Percentiles rank a stretch among this genome's conserved stretches.
These are phyloP conservation scores for Lophium mytilinum DNA, from an alignment of 495 filamentous ascomycete species.

Conservation along the genomic window DNA sequence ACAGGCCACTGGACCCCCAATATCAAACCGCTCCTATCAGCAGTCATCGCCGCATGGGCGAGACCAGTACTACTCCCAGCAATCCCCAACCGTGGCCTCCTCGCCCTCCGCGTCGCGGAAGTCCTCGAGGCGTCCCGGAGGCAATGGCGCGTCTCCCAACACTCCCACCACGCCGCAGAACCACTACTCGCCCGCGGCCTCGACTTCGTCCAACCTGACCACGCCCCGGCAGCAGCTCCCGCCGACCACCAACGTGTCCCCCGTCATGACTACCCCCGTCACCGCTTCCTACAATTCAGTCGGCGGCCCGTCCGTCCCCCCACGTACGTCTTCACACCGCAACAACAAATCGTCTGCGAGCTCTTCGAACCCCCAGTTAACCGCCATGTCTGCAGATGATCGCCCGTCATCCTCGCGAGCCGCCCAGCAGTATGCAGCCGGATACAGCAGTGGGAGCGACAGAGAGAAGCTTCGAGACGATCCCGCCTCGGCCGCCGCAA, in stretches of 20 bases:
- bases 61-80: constrained; percentile 36
- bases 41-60: constrained; percentile 16
- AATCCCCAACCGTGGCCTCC: constrained; percentile 31
- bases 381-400: background rate
- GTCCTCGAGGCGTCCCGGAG: constrained; percentile 45
- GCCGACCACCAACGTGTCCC: constrained; percentile 34
- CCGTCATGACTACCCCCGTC: constrained; percentile 37
- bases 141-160: constrained; percentile 42
- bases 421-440: background rate
- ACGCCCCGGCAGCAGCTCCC: constrained; percentile 37
- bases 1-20: constrained; percentile 28
- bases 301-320: constrained; percentile 41
- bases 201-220: constrained; percentile 35
- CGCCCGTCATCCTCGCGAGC: background rate
- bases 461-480: constrained; percentile 37
- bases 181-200: constrained; percentile 27
- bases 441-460: constrained; percentile 28
- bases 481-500: constrained; percentile 30
- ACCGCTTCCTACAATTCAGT: constrained; percentile 31
- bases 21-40: constrained; percentile 29
- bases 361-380: background rate
- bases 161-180: constrained; percentile 38
- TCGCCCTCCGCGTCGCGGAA: constrained; percentile 41
- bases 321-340: constrained; percentile 54
- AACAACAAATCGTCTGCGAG: constrained; percentile 8